Evolutionary conservation across 495 filamentous ascomycete genomes (phyloP).

Genomic region (Choiromyces venosus): DNA sequence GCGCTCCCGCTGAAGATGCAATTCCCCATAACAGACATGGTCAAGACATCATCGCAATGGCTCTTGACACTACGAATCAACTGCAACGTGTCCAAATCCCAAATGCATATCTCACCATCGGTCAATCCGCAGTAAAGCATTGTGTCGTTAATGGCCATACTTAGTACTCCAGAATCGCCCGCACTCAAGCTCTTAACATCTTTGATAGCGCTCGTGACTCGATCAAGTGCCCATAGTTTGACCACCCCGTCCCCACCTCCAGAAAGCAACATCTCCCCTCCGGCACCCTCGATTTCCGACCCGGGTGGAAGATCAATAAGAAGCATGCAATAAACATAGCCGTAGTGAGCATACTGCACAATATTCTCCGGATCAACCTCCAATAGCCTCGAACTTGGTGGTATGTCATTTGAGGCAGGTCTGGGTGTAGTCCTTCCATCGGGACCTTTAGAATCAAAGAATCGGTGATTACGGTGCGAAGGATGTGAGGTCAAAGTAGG

Average conservation of each 20-base stretch:
- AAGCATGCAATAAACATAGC: constrained; percentile 93
- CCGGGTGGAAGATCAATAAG: constrained; percentile 54
- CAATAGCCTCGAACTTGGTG: constrained; percentile 58
- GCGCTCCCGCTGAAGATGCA: constrained; percentile 78
- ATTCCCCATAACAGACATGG: constrained; percentile 73
- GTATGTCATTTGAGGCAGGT: constrained; percentile 48
- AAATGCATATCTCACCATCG: constrained; percentile 88
- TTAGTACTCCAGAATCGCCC: constrained; percentile 70
- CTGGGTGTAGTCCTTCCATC: constrained; percentile 67
- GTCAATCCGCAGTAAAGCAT: constrained; percentile 85
- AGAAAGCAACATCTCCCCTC: constrained; percentile 72
- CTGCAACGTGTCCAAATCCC: constrained; percentile 94
- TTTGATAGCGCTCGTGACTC: constrained; percentile 51
- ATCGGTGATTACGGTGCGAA: constrained; percentile 75
- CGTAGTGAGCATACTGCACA: constrained; percentile 83
- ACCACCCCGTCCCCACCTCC: constrained; percentile 91
- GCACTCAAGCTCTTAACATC: constrained; percentile 66
- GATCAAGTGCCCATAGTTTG: constrained; percentile 67
- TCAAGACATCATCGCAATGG: constrained; percentile 77
- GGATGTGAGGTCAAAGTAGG: constrained; percentile 66
- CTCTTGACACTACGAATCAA: constrained; percentile 75
- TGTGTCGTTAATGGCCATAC: constrained; percentile 74
- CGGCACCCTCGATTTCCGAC: constrained; percentile 39
- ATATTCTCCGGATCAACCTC: constrained; percentile 81
- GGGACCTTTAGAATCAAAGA: constrained; percentile 87